Base-by-base conservation (phyloP, 108 stramenopile species). In the Nannochloropsis oceanica region DNA sequence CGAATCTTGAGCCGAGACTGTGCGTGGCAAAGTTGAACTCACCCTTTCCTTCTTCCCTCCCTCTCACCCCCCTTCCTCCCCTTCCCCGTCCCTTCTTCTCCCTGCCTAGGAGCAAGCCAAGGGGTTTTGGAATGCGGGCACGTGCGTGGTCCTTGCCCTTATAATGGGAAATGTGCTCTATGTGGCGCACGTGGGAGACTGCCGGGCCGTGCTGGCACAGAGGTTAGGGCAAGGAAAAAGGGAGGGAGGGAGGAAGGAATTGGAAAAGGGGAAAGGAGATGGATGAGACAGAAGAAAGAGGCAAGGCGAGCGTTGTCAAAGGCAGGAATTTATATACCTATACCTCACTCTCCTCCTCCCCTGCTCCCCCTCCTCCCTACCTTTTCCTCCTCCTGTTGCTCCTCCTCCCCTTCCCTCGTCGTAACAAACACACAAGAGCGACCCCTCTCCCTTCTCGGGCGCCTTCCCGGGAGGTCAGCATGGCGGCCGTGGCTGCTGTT, bases 161-260 rank as follows among this genome's bases (percentile, higher is more conserved):
- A 34, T 89, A 13, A 14, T 89, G 18, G 44, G 89, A 81, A 27
- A 81, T 8, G 26, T 82, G 82, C 85, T 89, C 26, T 85, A 86
- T 83, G 85, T 89, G 44, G 87, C 89, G 5, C 87, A 88, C 81
- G 89, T 88, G n/a, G 89, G 89, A 18, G 89, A 89, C 85, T 89
- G 89, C 84, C 89, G 89, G 8, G 85, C 88, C 18, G 87, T 89
- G 0, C 85, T 89, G 20, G 89, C 82, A 73, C 59, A 73, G n/a
- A 18, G 59, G 59, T 73, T 2, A 9, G 18, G 1, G 34, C n/a
- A n/a, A 10, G 59, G 59, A 73, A 73, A 73, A 9, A 10, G 59
- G n/a, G 18, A 73, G 22, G 10, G n/a, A 73, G 18, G 59, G 59
- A 18, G 22, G 59, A 10, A 3, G 59, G 59, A n/a, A 3, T 5